These are phyloP conservation scores for Escovopsis sp. DNA, from an alignment of 2,329 filamentous ascomycete genomes.

Conservation along the genomic window DNA sequence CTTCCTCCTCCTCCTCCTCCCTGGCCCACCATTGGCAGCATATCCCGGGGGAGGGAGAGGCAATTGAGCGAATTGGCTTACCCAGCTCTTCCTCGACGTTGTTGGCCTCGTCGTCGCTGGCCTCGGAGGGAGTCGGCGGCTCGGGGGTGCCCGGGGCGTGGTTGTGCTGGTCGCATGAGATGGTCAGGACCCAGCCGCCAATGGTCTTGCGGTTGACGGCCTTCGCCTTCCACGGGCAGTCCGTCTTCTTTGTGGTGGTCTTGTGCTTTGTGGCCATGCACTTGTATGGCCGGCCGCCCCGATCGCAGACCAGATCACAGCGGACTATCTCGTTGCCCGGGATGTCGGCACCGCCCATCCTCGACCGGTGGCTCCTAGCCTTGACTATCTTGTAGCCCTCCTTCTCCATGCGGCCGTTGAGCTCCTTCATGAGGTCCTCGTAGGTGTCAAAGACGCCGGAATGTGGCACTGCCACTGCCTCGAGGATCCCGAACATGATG, in stretches of 20 bases:
- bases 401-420: conserved; percentile 27
- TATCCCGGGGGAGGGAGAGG: not conserved
- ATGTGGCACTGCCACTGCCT: conserved; percentile 23
- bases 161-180: conserved; percentile 29
- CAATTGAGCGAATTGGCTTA: conserved; percentile 1
- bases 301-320: conserved; percentile 30
- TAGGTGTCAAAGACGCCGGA: conserved; percentile 23
- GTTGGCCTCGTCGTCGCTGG: conserved; percentile 20
- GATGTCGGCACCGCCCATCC: conserved; percentile 25
- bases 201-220: conserved; percentile 28
- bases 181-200: conserved; percentile 29
- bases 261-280: conserved; percentile 30
- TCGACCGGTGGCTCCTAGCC: conserved; percentile 26
- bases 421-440: conserved; percentile 26
- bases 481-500: conserved; percentile 27
- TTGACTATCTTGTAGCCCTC: conserved; percentile 33
- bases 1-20: too few species aligned
- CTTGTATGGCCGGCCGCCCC: conserved; percentile 28
- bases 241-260: conserved; percentile 31
- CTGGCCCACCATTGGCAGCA: not conserved
- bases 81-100: conserved; percentile 11
- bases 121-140: conserved; percentile 21
- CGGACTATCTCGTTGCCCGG: conserved; percentile 29
- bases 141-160: conserved; percentile 30
- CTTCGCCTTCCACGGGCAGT: conserved; percentile 31